Conservation (phyloP, 1,284 basidiomycete species). For the Apiotrichum akiyoshidainum region DNA sequence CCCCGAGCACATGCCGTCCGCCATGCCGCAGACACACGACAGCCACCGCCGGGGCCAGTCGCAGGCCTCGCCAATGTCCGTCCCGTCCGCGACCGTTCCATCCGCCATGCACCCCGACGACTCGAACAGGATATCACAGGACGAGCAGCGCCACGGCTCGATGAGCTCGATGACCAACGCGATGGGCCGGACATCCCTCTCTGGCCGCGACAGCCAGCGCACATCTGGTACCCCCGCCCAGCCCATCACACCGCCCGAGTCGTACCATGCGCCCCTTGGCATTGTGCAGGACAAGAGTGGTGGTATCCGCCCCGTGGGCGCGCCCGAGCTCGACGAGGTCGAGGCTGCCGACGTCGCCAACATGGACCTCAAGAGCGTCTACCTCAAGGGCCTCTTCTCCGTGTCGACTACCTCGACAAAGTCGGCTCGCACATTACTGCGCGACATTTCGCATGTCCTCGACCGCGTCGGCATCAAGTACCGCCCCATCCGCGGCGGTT, state of each 20-base stretch:
- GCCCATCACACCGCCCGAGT: constrained; percentile 27
- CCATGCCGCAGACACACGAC: constrained; percentile 46
- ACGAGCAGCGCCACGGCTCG: constrained; percentile 65
- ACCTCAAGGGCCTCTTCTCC: constrained; percentile 85
- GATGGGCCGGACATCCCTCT: constrained; percentile 32
- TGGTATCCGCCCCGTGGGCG: constrained; percentile 20
- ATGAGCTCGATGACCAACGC: constrained; percentile 37
- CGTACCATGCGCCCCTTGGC: constrained; percentile 20
- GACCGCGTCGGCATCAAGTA: constrained; percentile 93
- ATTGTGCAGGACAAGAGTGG: constrained; percentile 20
- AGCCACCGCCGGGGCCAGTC: constrained; percentile 46
- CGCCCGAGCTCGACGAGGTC: constrained; percentile 21
- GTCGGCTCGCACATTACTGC: constrained; percentile 71
- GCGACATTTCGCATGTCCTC: constrained; percentile 79
- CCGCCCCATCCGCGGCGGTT: constrained; percentile 82
- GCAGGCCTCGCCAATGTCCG: constrained; percentile 25
- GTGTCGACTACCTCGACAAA: constrained; percentile 96
- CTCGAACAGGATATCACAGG: constrained; percentile 56
- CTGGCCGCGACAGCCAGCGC: constrained; percentile 30
- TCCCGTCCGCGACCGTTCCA: constrained; percentile 24
- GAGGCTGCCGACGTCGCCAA: constrained; percentile 26
- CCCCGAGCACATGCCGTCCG: constrained; percentile 25
- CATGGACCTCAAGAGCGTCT: constrained; percentile 75
- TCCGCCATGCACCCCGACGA: constrained; percentile 60
- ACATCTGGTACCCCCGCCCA: constrained; percentile 14